Evolutionary conservation across 331 rosid genomes (phyloP).

Genomic region (Phaseolus coccineus): DNA sequence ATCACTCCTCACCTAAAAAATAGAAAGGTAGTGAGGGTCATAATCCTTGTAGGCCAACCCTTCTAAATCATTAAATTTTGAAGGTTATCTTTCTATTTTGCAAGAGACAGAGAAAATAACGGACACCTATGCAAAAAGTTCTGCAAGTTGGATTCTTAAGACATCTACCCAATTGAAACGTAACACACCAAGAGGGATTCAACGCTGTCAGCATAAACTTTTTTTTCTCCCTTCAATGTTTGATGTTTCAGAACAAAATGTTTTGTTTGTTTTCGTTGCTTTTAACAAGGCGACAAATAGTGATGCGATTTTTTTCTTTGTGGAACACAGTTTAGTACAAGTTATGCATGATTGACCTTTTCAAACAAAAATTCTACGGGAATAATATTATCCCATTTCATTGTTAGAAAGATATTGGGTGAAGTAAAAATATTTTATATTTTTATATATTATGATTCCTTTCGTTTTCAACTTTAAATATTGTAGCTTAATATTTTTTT

Average conservation of each 20-base stretch:
- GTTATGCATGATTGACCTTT: background rate
- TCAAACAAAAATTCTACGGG: background rate
- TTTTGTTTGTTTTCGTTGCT: background rate
- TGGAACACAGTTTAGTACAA: background rate
- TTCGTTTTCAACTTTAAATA: too few species aligned
- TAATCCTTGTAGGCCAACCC: background rate
- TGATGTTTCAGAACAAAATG: background rate
- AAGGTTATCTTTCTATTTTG: background rate
- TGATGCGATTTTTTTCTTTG: background rate
- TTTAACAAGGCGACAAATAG: background rate
- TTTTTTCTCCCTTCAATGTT: background rate
- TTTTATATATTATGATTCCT: too few species aligned
- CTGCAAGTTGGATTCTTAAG: background rate
- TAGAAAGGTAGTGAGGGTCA: background rate
- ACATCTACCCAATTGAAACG: background rate
- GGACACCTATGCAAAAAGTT: slow-evolving; percentile 12
- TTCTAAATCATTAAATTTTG: background rate
- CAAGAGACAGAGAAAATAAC: slow-evolving; percentile 6
- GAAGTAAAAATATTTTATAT: background rate
- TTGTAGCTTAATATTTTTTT: too few species aligned
- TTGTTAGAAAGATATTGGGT: background rate
- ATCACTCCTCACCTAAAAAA: background rate
- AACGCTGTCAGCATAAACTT: background rate
- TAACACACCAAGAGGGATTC: background rate
- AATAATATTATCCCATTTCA: background rate